Conservation (phyloP, 192 early-diverging fungal genomes). For the Lunasporangiospora selenospora region DNA sequence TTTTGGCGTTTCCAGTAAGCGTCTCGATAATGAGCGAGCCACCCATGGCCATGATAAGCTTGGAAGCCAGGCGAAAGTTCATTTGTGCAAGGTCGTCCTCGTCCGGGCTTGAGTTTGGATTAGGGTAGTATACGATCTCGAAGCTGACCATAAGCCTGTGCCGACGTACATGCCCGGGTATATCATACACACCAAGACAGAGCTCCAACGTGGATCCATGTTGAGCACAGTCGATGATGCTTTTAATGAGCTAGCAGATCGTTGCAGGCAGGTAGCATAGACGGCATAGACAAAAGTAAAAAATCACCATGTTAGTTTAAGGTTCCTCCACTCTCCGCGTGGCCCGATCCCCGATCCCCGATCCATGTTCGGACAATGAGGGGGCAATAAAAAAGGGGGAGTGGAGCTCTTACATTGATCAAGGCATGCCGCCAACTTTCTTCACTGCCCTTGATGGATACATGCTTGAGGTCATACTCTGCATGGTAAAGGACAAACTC, state of each 20-base stretch:
- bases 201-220: conserved; percentile 60
- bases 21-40: conserved; percentile 33
- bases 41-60: conserved; percentile 47
- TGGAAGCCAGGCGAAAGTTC: conserved; percentile 40
- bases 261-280: not conserved
- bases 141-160: conserved; percentile 49
- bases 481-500: conserved; percentile 63
- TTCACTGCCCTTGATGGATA: conserved; percentile 59
- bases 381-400: not conserved
- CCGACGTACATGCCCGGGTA: conserved; percentile 5
- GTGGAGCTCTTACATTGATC: conserved; percentile 53
- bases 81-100: conserved; percentile 28
- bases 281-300: conserved; percentile 1
- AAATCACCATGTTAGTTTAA: too few relatives aligned
- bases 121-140: conserved; percentile 47
- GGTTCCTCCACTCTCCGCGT: too few relatives aligned
- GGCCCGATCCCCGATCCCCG: too few relatives aligned
- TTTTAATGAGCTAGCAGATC: conserved; percentile 52
- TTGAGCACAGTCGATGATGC: conserved; percentile 54
- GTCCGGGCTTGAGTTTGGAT: conserved; percentile 5
- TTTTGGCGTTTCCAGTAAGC: conserved; percentile 12
- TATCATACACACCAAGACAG: conserved; percentile 46
- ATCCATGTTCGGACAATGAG: too few relatives aligned
- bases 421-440: conserved; percentile 58
- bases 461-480: conserved; percentile 59